A percentile compares a stretch with the other conserved stretches of the same genome.
Conservation (phyloP, 75 land plant genomes). For the Sequoiadendron giganteum region DNA sequence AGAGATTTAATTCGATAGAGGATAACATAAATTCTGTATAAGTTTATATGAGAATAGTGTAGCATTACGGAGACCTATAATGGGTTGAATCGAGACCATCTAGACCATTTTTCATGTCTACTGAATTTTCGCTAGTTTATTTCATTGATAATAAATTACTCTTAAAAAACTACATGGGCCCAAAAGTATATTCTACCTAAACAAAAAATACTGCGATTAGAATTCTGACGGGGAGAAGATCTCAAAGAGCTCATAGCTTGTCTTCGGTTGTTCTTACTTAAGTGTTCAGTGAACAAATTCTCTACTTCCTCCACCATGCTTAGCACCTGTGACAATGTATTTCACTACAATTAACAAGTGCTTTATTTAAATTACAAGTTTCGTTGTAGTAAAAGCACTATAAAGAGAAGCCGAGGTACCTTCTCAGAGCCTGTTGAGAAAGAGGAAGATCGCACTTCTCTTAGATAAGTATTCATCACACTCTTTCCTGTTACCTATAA, state of each 20-base stretch:
- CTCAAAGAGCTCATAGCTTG: slow-evolving; percentile 35
- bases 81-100: too few relatives aligned
- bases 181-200: slow-evolving; percentile 18
- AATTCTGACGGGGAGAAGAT: slow-evolving; percentile 24
- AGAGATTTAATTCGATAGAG: too few relatives aligned
- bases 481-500: slow-evolving; percentile 27
- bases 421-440: slow-evolving; percentile 38
- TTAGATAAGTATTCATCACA: slow-evolving; percentile 31
- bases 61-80: too few relatives aligned
- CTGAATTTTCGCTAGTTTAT: too few relatives aligned
- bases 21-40: too few relatives aligned
- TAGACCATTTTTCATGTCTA: not conserved
- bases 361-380: too few relatives aligned
- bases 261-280: slow-evolving; percentile 26
- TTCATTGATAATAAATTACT: not conserved
- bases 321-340: slow-evolving; percentile 18
- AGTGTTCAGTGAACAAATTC: slow-evolving; percentile 32
- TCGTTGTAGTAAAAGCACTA: too few relatives aligned
- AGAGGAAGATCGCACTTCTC: slow-evolving; percentile 38
- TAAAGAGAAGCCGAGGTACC: not conserved
- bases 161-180: not conserved
- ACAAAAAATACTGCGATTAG: slow-evolving; percentile 20
- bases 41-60: too few relatives aligned
- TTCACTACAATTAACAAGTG: not conserved
- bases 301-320: slow-evolving; percentile 38